Conservation (phyloP, 176 grass and related monocot genomes). For the Paspalum vaginatum region DNA sequence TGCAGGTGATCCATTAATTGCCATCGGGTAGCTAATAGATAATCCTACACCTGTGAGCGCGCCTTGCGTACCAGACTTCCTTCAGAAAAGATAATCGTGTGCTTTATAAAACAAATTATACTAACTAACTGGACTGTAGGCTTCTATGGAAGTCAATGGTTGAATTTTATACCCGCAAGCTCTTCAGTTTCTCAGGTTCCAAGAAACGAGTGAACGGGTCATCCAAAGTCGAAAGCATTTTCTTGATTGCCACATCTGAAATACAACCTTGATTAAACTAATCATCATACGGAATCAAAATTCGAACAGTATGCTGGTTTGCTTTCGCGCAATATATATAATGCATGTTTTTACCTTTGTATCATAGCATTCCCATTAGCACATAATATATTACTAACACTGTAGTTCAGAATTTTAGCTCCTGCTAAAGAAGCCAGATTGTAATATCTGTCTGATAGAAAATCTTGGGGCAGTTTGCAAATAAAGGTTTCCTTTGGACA, state of each 20-base stretch:
- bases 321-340: not conserved
- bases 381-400: not conserved
- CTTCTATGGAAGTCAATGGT: conserved; percentile 7
- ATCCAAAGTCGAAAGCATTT: conserved; percentile 87
- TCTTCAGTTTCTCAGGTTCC: conserved; percentile 98
- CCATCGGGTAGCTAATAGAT: conserved; percentile 80
- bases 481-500: not conserved
- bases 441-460: not conserved
- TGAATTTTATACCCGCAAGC: conserved; percentile 76
- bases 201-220: conserved; percentile 97
- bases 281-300: not conserved
- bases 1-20: conserved; percentile 58
- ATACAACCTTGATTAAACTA: not conserved
- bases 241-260: conserved; percentile 95
- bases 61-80: conserved; percentile 98
- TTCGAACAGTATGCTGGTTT: conserved; percentile 7
- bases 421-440: not conserved
- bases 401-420: not conserved
- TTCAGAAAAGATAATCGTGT: conserved; percentile 66
- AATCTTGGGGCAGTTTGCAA: not conserved
- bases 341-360: not conserved
- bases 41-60: conserved; percentile 92
- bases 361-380: not conserved
- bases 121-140: not conserved
- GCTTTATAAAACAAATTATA: conserved; percentile 34